Conservation (phyloP, 176 grass and related monocot genomes). For the Tillandsia leiboldiana region DNA sequence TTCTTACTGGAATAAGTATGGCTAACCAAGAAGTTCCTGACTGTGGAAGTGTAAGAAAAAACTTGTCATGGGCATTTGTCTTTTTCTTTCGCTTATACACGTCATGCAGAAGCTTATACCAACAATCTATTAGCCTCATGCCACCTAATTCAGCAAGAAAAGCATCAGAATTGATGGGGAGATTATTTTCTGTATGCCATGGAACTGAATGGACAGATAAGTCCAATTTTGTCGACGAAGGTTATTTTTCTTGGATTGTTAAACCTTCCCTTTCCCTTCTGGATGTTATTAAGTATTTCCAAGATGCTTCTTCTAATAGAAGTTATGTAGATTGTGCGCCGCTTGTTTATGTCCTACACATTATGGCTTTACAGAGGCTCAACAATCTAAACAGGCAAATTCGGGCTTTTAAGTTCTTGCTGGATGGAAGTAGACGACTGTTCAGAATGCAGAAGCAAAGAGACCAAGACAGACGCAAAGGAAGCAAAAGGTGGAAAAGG, state of each 20-base stretch:
- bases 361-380: slow-evolving; percentile 72
- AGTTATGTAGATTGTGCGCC: slow-evolving; percentile 26
- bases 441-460: slow-evolving; percentile 24
- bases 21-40: slow-evolving; percentile 27
- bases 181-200: slow-evolving; percentile 43
- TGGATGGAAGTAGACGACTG: slow-evolving; percentile 29
- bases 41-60: slow-evolving; percentile 30
- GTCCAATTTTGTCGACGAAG: slow-evolving; percentile 30
- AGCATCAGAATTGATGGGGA: slow-evolving; percentile 53
- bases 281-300: slow-evolving; percentile 48
- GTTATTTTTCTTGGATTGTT: slow-evolving; percentile 84
- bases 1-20: slow-evolving; percentile 23
- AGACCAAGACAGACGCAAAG: slow-evolving; percentile 25
- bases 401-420: slow-evolving; percentile 56
- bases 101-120: slow-evolving; percentile 67
- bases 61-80: slow-evolving; percentile 44
- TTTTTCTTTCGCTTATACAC: slow-evolving; percentile 68
- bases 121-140: slow-evolving; percentile 69
- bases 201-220: slow-evolving; percentile 69
- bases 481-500: slow-evolving; percentile 23
- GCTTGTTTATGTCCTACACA: slow-evolving; percentile 48
- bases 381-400: slow-evolving; percentile 80
- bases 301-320: slow-evolving; percentile 35
- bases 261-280: slow-evolving; percentile 44
- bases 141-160: slow-evolving; percentile 63